A percentile compares a stretch with the other conserved stretches of the same genome.
phyloP scores from a whole-genome alignment of 2,329 filamentous ascomycete species.

The Alternaria tenuissima region DNA sequence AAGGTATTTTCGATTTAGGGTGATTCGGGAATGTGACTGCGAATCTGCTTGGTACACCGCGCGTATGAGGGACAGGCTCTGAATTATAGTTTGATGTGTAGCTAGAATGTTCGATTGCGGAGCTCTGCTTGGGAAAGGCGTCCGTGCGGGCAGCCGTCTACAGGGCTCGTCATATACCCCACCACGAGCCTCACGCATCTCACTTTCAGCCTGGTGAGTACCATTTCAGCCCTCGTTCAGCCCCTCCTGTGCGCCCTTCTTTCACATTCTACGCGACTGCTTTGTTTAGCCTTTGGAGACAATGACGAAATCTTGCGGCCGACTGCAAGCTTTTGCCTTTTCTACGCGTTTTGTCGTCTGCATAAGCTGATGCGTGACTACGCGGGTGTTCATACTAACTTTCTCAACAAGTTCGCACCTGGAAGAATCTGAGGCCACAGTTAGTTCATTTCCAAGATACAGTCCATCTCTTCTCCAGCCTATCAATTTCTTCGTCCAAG shows the following conservation, averaged over 20 bases:
- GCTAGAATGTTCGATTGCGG: constrained; percentile 49
- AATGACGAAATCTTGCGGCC: not conserved
- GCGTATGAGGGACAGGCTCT: constrained; percentile 36
- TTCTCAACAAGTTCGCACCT: not conserved
- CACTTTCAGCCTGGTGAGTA: constrained; percentile 16
- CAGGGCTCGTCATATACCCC: constrained; percentile 31
- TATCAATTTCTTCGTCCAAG: not conserved
- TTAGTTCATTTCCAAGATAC: not conserved
- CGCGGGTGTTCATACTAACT: not conserved
- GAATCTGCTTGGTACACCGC: constrained; percentile 20
- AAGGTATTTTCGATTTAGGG: constrained; percentile 1
- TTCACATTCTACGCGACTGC: not conserved
- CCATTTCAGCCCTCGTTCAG: constrained; percentile 14
- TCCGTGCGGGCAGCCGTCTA: constrained; percentile 22
- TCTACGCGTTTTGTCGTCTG: not conserved
- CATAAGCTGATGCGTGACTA: not conserved
- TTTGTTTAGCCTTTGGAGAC: not conserved
- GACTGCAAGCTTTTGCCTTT: not conserved
- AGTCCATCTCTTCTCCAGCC: not conserved
- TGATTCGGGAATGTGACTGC: constrained; percentile 8
- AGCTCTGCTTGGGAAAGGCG: constrained; percentile 17
- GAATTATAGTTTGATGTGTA: constrained; percentile 44
- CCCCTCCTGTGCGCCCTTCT: constrained; percentile 1
- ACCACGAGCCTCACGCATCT: constrained; percentile 14
- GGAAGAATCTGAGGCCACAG: not conserved